phyloP scores from a whole-genome alignment of 768 basidiomycete genomes.

The Leccinum incarnatum region DNA sequence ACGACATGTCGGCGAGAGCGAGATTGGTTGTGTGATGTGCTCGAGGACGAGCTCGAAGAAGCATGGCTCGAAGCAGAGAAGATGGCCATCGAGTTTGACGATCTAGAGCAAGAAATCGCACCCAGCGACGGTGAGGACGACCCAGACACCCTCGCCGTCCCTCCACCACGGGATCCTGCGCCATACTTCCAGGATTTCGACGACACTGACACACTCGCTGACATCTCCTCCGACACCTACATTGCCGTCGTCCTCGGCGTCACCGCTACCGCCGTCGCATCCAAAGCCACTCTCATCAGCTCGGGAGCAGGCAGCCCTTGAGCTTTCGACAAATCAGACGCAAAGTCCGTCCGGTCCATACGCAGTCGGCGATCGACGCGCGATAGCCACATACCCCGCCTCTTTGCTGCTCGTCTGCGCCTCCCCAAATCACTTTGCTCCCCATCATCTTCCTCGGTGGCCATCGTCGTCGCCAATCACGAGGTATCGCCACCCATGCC shows the following conservation, averaged over 20 bases:
- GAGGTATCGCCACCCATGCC: constrained; percentile 12
- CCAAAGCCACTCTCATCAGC: constrained; percentile 34
- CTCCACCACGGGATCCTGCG: background rate
- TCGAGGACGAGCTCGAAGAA: constrained; percentile 72
- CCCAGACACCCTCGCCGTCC: background rate
- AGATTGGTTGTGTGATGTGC: constrained; percentile 8
- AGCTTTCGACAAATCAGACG: constrained; percentile 11
- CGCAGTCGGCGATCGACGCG: constrained; percentile 26
- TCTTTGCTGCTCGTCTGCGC: constrained; percentile 67
- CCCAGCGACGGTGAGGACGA: constrained; percentile 19
- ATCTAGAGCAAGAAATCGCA: constrained; percentile 30
- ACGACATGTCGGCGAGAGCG: background rate
- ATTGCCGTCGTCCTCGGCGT: constrained; percentile 36
- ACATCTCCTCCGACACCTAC: constrained; percentile 24
- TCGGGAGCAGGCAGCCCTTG: constrained; percentile 2
- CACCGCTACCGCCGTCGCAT: constrained; percentile 33
- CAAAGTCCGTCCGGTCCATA: constrained; percentile 25
- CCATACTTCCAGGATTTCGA: constrained; percentile 20
- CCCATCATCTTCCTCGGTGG: constrained; percentile 32
- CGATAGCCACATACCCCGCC: constrained; percentile 36
- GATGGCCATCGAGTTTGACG: constrained; percentile 46
- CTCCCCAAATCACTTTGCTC: constrained; percentile 42
- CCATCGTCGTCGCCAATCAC: constrained; percentile 10
- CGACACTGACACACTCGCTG: constrained; percentile 26
- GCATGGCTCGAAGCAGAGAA: constrained; percentile 79